These are phyloP conservation scores for Bocquillonia castaneifolia DNA, from an alignment of 441 rosid species.

Conservation along the genomic window DNA sequence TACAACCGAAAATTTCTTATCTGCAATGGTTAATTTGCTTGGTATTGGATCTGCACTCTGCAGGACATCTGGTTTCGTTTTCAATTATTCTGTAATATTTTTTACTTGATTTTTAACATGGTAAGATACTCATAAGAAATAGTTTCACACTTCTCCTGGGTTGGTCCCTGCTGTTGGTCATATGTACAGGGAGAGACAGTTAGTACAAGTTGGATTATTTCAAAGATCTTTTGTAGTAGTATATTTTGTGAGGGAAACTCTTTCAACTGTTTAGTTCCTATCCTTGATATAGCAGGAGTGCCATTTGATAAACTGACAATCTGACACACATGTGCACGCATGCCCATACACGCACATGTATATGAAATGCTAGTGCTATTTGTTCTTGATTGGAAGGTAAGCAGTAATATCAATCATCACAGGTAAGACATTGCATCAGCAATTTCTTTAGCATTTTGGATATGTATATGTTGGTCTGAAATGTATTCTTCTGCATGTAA, in stretches of 20 bases:
- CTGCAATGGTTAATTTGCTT: background rate
- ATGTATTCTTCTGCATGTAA: background rate
- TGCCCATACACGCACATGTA: too few relatives aligned
- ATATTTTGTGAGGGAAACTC: background rate
- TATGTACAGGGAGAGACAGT: background rate
- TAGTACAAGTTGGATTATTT: background rate
- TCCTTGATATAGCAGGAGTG: background rate
- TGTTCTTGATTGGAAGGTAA: background rate
- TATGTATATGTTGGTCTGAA: background rate
- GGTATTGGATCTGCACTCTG: background rate
- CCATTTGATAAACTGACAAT: background rate
- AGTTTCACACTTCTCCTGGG: background rate
- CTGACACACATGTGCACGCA: background rate
- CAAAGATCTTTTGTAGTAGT: background rate
- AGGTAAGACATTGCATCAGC: background rate
- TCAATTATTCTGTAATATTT: background rate
- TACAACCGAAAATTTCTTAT: background rate
- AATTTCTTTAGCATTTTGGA: background rate
- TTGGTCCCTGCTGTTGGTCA: background rate
- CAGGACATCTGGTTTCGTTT: background rate
- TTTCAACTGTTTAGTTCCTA: background rate
- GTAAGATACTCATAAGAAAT: background rate
- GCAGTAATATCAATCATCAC: background rate
- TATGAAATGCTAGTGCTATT: background rate
- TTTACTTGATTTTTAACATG: background rate